Evolutionary conservation across 2,329 filamentous ascomycete species (phyloP).

Genomic region (Balansia obtecta): DNA sequence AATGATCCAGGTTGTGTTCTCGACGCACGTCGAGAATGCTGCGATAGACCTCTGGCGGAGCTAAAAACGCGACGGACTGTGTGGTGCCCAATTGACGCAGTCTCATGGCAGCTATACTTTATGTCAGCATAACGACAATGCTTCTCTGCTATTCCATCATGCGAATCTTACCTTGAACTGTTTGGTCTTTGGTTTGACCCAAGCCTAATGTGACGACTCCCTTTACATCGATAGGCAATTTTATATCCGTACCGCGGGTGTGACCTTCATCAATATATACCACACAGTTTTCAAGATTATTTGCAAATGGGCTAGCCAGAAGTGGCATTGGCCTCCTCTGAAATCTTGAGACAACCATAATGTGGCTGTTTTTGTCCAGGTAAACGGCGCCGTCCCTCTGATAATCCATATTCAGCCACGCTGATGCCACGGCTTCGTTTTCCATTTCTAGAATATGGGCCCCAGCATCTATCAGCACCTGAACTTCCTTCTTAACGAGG

Average conservation of each 20-base stretch:
- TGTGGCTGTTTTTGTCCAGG: conserved; percentile 40
- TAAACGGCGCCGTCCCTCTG: conserved; percentile 32
- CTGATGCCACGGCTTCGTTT: conserved; percentile 38
- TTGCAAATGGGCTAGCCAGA: conserved; percentile 38
- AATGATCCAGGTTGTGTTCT: neutral
- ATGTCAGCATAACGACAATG: neutral
- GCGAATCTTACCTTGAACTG: conserved; percentile 48
- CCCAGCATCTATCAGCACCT: conserved; percentile 50
- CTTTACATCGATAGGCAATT: conserved; percentile 40
- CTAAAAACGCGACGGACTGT: conserved; percentile 43
- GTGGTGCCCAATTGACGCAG: conserved; percentile 43
- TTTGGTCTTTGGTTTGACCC: conserved; percentile 50
- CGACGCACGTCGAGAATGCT: conserved; percentile 40
- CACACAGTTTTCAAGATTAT: conserved; percentile 43
- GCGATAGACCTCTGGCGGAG: conserved; percentile 48
- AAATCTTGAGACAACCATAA: conserved; percentile 13
- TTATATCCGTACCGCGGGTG: conserved; percentile 55
- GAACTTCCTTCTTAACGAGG: neutral
- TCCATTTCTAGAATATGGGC: conserved; percentile 53
- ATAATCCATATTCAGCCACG: conserved; percentile 32
- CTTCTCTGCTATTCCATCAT: neutral
- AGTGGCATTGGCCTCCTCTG: neutral
- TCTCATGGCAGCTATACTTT: conserved; percentile 46
- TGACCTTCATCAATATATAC: conserved; percentile 60
- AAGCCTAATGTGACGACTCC: conserved; percentile 57